These are phyloP conservation scores for Lipomyces chichibuensis DNA, from an alignment of 805 yeast genomes.

Conservation along the genomic window DNA sequence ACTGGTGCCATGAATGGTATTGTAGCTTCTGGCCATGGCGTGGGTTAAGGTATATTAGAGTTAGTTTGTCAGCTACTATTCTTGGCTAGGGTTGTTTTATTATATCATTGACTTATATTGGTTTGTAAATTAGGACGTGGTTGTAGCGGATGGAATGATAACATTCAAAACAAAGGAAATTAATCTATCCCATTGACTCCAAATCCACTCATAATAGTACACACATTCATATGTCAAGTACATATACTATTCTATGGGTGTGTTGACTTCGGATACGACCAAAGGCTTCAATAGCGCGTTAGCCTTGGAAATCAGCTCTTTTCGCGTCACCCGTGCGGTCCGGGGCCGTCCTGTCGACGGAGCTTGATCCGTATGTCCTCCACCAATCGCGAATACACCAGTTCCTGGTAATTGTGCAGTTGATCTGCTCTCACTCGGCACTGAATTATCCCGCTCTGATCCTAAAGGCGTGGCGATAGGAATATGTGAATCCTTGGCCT, in stretches of 20 bases:
- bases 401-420: neutral
- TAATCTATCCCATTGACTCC: neutral
- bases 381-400: neutral
- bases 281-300: slow-evolving; percentile 30
- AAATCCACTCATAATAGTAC: neutral
- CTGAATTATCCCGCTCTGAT: slow-evolving; percentile 1
- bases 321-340: slow-evolving; percentile 28
- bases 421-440: neutral
- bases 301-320: slow-evolving; percentile 37
- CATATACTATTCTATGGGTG: neutral
- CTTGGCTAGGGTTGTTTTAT: neutral
- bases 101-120: neutral
- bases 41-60: neutral
- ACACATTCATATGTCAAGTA: neutral
- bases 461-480: neutral
- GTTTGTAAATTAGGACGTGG: too few relatives aligned
- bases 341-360: slow-evolving; percentile 13
- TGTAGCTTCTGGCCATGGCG: neutral
- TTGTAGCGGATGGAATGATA: too few relatives aligned
- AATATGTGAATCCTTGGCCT: neutral
- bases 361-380: neutral
- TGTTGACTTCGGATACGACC: neutral
- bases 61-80: neutral
- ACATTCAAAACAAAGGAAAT: neutral
- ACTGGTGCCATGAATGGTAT: neutral